Base-by-base conservation (phyloP, 2,329 filamentous ascomycete genomes). In the Claviceps monticola region DNA sequence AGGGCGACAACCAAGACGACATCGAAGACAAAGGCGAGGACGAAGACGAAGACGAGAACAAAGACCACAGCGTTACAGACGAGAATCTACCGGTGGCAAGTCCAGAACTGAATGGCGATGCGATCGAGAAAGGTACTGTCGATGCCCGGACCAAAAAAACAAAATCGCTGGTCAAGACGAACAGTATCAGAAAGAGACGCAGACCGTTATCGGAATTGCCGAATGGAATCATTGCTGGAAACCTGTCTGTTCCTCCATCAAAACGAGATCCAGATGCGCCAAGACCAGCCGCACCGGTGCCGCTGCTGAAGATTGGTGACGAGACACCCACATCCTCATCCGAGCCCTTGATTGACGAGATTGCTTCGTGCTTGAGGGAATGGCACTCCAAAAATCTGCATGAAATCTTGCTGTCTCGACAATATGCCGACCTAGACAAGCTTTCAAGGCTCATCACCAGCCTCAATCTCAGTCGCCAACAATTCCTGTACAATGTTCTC, bases 321-420 rank as follows among this genome's bases (percentile, higher is more conserved):
- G 93, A 98, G 71, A 95, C 89, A 2, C 88, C 90, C 1, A 95
- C 88, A 0, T 96, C 89, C 5, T 75, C 80, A 16, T 83, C 86
- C 8, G 94, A 98, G 65, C 93, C 93, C 2, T 70, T 98, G 55
- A 90, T 98, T 23, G 93, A 98, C 68, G 93, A 98, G 67, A 97
- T 98, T 60, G 90, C 93, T 14, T 96, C 90, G 3, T 98, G 93
- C 65, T 71, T 98, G 56, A 82, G 93, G 59, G 93, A 98, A 75
- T 98, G 93, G 94, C 91, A 98, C 70, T 95, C 93, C 19, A 95
- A 90, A 17, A 94, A 96, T 63, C 76, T 98, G 16, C 94, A 98
- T 69, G 88, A 95, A 64, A 75, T 97, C 23, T 76, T 98, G 1
- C 78, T 98, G 8, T 82, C 82, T 19, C 80, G 88, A 54, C 82